These are phyloP conservation scores for Macrophomina pseudophaseolina DNA, from an alignment of 2,329 filamentous ascomycete species.

Conservation along the genomic window DNA sequence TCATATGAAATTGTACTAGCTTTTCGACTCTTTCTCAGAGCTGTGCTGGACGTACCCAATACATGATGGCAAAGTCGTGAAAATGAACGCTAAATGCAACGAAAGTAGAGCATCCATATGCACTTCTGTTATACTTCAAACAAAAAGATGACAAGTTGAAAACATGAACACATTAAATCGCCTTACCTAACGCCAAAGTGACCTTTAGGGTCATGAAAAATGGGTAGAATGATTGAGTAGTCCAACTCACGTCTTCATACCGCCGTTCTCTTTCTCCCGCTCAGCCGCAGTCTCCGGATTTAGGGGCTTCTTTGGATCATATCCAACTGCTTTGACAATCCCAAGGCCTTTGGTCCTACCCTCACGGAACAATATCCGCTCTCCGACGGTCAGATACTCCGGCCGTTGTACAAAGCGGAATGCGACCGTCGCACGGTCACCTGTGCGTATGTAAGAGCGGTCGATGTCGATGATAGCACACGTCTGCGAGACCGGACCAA, in stretches of 20 bases:
- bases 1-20: no score
- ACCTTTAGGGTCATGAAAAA: neutral
- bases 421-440: constrained; percentile 90
- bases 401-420: constrained; percentile 94
- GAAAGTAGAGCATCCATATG: no score
- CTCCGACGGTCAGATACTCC: constrained; percentile 87
- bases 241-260: neutral
- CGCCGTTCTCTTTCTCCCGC: constrained; percentile 18
- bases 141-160: no score
- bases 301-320: constrained; percentile 67
- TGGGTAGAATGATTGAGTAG: neutral
- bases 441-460: constrained; percentile 90
- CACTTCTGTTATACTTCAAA: no score
- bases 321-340: constrained; percentile 90
- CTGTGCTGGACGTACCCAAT: no score
- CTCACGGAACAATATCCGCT: constrained; percentile 90
- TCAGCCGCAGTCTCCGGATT: constrained; percentile 29
- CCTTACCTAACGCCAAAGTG: neutral
- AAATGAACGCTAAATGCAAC: no score
- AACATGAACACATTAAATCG: no score
- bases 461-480: constrained; percentile 98
- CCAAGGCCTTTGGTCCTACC: constrained; percentile 93
- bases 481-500: constrained; percentile 92
- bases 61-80: no score
- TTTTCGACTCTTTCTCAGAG: no score